These are phyloP conservation scores for Diplocarpon mali DNA, from an alignment of 2,329 filamentous ascomycete species.

Conservation along the genomic window DNA sequence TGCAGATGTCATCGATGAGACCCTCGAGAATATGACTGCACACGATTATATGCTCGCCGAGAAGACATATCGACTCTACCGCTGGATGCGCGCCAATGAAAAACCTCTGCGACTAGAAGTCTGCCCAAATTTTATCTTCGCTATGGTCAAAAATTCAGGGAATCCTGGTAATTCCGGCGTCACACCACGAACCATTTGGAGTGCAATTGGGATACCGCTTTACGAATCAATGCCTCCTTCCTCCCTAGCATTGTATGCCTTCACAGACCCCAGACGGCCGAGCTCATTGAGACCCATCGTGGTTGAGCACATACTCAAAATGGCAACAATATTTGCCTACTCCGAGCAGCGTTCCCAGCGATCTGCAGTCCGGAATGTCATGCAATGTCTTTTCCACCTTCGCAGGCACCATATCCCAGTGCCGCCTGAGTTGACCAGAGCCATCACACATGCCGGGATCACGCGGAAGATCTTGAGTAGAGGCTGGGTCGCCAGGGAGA, in stretches of 20 bases:
- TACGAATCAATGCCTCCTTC: conserved; percentile 2
- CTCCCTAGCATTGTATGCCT: neutral
- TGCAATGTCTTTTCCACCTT: conserved; percentile 20
- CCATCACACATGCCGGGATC: conserved; percentile 17
- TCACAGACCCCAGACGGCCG: neutral
- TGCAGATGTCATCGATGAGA: conserved; percentile 2
- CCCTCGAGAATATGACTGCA: conserved; percentile 10
- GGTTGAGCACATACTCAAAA: conserved; percentile 16
- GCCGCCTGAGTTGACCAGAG: conserved; percentile 14
- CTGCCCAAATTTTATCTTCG: conserved; percentile 14
- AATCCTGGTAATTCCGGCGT: neutral
- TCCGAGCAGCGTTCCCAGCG: conserved; percentile 7
- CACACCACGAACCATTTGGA: conserved; percentile 13
- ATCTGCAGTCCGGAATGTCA: conserved; percentile 21
- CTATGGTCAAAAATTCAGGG: conserved; percentile 12
- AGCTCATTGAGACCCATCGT: conserved; percentile 7
- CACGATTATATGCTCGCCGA: conserved; percentile 5
- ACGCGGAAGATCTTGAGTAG: conserved; percentile 13
- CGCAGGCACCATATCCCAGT: conserved; percentile 14
- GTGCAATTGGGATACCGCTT: conserved; percentile 13
- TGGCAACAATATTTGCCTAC: conserved; percentile 23
- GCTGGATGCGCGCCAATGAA: neutral
- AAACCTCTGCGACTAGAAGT: conserved; percentile 7
- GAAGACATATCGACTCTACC: conserved; percentile 8
- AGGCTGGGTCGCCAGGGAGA: conserved; percentile 14